A percentile compares a stretch with the other conserved stretches of the same genome.
Evolutionary conservation across 306 rosid genomes (phyloP).

Genomic region (Castanopsis chinensis): DNA sequence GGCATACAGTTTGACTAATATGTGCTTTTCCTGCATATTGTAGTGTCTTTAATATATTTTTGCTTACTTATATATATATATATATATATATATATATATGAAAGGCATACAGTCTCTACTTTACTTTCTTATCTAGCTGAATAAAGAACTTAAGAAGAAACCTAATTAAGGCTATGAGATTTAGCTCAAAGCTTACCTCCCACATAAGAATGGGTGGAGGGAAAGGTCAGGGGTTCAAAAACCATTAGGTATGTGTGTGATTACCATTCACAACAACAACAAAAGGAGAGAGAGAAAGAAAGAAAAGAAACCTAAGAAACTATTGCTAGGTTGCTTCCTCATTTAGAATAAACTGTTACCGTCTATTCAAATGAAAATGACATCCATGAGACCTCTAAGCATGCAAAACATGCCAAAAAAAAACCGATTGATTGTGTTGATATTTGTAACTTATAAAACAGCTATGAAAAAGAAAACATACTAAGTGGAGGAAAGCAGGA

Average conservation of each 20-base stretch:
- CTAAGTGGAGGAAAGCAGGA: conserved; percentile 67
- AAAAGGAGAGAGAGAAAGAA: too few species aligned
- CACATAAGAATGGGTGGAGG: too few species aligned
- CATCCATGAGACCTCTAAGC: neutral
- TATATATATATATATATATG: neutral
- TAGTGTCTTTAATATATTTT: too few species aligned
- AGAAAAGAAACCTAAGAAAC: too few species aligned
- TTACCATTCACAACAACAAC: too few species aligned
- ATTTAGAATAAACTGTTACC: neutral
- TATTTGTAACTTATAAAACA: neutral
- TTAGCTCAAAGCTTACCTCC: too few species aligned
- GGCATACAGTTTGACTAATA: neutral
- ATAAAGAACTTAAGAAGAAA: neutral
- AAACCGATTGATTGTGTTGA: neutral
- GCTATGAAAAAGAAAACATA: conserved; percentile 33
- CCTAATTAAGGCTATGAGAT: neutral
- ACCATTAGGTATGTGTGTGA: too few species aligned
- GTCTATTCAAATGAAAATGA: neutral
- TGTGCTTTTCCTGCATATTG: too few species aligned
- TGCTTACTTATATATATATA: too few species aligned
- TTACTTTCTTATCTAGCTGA: neutral
- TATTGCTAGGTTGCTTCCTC: neutral
- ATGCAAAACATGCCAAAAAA: neutral
- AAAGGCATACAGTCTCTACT: neutral
- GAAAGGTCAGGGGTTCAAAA: too few species aligned